Percentiles rank a stretch among this genome's conserved stretches.
Conservation (phyloP, 1,284 basidiomycete species). For the Ustilago xerochloae region DNA sequence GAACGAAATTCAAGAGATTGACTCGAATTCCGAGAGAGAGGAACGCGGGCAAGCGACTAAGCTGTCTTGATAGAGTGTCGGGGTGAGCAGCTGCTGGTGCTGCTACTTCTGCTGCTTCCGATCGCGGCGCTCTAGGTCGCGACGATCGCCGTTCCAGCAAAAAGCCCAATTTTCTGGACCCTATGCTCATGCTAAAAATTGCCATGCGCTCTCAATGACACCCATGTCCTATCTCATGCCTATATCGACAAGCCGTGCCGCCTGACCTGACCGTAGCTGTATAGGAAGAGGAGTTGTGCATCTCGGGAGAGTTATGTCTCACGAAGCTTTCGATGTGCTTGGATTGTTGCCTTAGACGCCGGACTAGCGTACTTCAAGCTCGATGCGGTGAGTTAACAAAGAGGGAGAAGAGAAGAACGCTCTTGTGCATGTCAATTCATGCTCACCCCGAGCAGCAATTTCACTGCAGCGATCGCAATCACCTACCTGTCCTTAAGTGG, state of each 20-base stretch:
- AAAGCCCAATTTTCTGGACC: constrained; percentile 2
- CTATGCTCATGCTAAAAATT: not conserved
- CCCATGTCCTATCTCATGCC: constrained; percentile 4
- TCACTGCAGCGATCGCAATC: not conserved
- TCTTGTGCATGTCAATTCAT: not conserved
- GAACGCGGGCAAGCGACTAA: too few species aligned
- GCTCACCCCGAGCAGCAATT: not conserved
- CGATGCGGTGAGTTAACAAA: not conserved
- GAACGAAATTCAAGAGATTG: not conserved
- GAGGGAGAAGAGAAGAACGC: not conserved
- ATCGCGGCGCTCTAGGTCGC: constrained; percentile 13
- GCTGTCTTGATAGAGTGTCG: too few species aligned
- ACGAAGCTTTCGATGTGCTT: not conserved
- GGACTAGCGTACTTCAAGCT: not conserved
- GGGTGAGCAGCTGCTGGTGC: not conserved
- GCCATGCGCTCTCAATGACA: not conserved
- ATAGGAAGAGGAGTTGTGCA: not conserved
- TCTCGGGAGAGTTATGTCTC: not conserved
- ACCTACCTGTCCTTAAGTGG: not conserved
- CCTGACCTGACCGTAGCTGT: not conserved
- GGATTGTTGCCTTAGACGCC: not conserved
- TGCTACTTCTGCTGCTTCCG: constrained; percentile 8
- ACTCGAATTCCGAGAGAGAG: not conserved
- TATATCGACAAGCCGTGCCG: not conserved
- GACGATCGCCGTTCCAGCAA: constrained; percentile 11